Evolutionary conservation across 2,329 filamentous ascomycete genomes (phyloP), one percentile per base, ranked within the genome.

Genomic region (Apiospora rasikravindrae): DNA sequence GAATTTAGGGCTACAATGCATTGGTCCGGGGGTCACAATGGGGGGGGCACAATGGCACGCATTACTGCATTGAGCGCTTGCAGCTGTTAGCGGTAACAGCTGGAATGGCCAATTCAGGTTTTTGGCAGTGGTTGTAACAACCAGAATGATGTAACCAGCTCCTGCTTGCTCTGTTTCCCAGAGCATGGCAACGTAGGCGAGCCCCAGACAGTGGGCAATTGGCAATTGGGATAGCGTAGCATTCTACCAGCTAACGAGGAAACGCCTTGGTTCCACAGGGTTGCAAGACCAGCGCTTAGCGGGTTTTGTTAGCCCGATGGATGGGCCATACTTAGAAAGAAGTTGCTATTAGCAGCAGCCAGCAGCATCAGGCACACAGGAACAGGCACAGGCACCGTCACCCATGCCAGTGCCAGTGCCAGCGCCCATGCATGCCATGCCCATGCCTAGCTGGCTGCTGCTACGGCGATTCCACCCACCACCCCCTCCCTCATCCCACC

Each of bases 141-240:
- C 10, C 57, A 40, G 4, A 13, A 64, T 64, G 57, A 64, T 64
- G 57, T 64, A 64, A 64, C 57, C 57, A 64, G 33, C 57, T 40
- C 33, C 57, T 24, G 22, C 45, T 42, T 37, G 33, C 10, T 64
- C 57, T 64, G 57, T 64, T 40, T 64, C 57, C 57, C n/a, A 40
- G 29, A 24, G 57, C 33, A 64, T 64, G 57, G 57, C 57, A 7
- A 64, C 33, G 33, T 40, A 61, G 33, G 33, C 19, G 57, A 40
- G 57, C 57, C 57, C 57, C 57, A 64, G 57, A 64, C 57, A 64
- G 57, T 64, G 57, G 57, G 57, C 57, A 64, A 64, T 64, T 64
- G 53, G 19, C 53, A 37, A 37, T 61, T 37, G 57, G 57, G 22
- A 40, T 64, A 64, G 57, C 22, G 57, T 64, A 64, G 29, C 22